These are phyloP conservation scores for Endothia cerciana DNA, from an alignment of 2,329 filamentous ascomycete species.

Conservation along the genomic window DNA sequence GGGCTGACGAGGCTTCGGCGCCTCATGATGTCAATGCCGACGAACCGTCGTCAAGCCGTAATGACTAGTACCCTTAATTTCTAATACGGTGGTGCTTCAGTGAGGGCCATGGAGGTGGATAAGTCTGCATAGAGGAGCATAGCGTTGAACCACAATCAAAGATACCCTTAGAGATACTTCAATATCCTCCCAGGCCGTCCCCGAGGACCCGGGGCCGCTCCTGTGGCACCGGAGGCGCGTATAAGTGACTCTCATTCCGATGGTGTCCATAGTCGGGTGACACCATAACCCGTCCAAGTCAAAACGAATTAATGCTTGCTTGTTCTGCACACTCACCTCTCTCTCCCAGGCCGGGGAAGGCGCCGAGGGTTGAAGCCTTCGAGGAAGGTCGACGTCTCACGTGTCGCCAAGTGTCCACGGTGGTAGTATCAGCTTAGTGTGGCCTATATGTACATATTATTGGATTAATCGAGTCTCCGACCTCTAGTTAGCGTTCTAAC, in stretches of 20 bases:
- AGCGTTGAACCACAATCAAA: conserved; percentile 6
- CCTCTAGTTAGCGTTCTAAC: no score
- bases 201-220: background rate
- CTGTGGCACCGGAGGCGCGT: background rate
- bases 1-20: background rate
- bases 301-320: no score
- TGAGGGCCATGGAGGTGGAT: background rate
- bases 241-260: background rate
- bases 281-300: background rate
- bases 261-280: background rate
- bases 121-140: conserved; percentile 11
- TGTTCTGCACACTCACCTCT: no score
- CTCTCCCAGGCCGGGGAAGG: background rate
- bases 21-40: background rate
- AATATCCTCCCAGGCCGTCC: background rate
- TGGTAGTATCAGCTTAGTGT: no score
- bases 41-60: conserved; percentile 3
- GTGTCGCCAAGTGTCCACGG: background rate
- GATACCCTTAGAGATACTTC: conserved; percentile 20
- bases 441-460: no score
- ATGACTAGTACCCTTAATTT: conserved; percentile 7
- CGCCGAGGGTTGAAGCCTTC: background rate
- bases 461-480: no score
- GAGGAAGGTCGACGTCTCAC: background rate
- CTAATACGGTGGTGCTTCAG: background rate